These are phyloP conservation scores for Sphagnurus paluster DNA, from an alignment of 1,284 basidiomycete genomes.

Conservation along the genomic window DNA sequence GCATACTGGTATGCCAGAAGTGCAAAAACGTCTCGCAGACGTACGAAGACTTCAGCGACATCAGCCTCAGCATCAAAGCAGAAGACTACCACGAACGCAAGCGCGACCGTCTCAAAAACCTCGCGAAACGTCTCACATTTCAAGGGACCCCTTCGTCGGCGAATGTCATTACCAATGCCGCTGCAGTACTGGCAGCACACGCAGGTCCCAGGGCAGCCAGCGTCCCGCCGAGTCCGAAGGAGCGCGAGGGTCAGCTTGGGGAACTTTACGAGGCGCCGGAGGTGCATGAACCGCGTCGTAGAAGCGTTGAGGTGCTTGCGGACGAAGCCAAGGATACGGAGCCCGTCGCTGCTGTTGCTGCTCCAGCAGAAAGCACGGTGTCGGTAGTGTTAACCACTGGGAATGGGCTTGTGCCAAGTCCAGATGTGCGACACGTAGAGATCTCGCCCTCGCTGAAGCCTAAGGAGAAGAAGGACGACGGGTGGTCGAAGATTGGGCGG, in stretches of 20 bases:
- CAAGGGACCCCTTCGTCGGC: too few species aligned
- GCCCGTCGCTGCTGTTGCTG: constrained; percentile 21
- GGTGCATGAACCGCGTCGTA: constrained; percentile 30
- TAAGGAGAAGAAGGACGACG: constrained; percentile 44
- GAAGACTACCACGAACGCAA: constrained; percentile 73
- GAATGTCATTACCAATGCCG: constrained; percentile 25
- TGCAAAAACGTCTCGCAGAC: constrained; percentile 92
- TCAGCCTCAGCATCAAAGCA: constrained; percentile 83
- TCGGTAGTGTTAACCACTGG: constrained; percentile 26
- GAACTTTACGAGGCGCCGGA: constrained; percentile 26
- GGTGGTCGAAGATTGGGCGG: constrained; percentile 61
- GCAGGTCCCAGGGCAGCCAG: too few species aligned
- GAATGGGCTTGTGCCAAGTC: constrained; percentile 18
- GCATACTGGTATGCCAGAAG: constrained; percentile 89
- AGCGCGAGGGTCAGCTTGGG: constrained; percentile 24
- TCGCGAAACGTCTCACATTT: constrained; percentile 64
- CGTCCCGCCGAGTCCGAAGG: constrained; percentile 50
- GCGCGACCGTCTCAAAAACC: constrained; percentile 69
- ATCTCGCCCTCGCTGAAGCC: constrained; percentile 25
- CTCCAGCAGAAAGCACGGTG: constrained; percentile 19
- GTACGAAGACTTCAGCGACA: constrained; percentile 92
- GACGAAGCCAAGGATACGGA: constrained; percentile 19
- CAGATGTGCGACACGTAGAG: constrained; percentile 35
- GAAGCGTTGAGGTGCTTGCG: constrained; percentile 44
- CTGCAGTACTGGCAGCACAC: too few species aligned